Evolutionary conservation across 1,284 basidiomycete genomes (phyloP).

Genomic region (Coniophora puteana): DNA sequence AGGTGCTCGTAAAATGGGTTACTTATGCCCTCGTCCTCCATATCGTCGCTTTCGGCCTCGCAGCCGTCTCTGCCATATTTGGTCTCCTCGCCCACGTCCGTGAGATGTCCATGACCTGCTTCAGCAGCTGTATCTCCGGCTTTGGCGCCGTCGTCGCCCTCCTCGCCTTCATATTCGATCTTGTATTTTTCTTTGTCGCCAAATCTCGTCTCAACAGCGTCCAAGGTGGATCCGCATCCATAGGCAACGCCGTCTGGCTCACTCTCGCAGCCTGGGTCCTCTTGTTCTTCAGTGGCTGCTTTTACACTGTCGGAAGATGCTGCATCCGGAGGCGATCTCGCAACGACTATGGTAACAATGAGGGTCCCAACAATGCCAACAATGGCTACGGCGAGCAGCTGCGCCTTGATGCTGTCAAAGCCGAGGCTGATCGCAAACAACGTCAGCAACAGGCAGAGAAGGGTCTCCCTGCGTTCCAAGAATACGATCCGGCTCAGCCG

Average conservation of each 20-base stretch:
- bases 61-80: slow-evolving; percentile 71
- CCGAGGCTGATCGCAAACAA: slow-evolving; percentile 76
- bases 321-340: slow-evolving; percentile 61
- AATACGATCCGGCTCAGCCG: slow-evolving; percentile 57
- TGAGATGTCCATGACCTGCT: slow-evolving; percentile 82
- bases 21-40: slow-evolving; percentile 89
- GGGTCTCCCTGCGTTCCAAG: slow-evolving; percentile 73
- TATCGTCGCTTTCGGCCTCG: slow-evolving; percentile 72
- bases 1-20: slow-evolving; percentile 81
- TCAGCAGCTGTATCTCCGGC: slow-evolving; percentile 78
- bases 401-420: slow-evolving; percentile 77
- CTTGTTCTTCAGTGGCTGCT: slow-evolving; percentile 82
- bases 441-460: slow-evolving; percentile 57
- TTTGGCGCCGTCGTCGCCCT: slow-evolving; percentile 73
- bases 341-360: slow-evolving; percentile 33
- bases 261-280: slow-evolving; percentile 82
- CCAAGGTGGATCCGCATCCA: slow-evolving; percentile 61
- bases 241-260: slow-evolving; percentile 83
- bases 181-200: slow-evolving; percentile 82
- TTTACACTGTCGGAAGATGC: slow-evolving; percentile 78
- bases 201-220: slow-evolving; percentile 74
- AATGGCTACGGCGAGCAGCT: slow-evolving; percentile 54
- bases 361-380: slow-evolving; percentile 20
- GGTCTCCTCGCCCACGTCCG: slow-evolving; percentile 83
- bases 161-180: slow-evolving; percentile 82